Base-by-base conservation (phyloP, 2,329 filamentous ascomycete genomes). In the Aureobasidium leucospermi region DNA sequence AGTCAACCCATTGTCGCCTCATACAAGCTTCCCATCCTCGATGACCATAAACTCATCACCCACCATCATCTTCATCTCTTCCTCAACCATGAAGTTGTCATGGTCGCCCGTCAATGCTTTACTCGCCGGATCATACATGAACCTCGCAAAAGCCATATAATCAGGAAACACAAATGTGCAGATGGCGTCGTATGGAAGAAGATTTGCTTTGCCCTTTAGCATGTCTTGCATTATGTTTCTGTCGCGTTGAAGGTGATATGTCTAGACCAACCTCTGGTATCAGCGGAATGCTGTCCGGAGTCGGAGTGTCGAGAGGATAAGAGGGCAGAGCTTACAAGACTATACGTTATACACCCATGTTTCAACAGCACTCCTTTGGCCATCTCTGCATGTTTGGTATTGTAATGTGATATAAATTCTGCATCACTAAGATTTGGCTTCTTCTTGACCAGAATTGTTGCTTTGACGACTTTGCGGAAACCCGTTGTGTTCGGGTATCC, bases 111-210 rank as follows among this genome's bases (percentile, higher is more conserved):
- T 68, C 59, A 71, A 58, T 8, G 71, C 74, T n/a, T 76, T 76
- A 28, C 70, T 72, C 2, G 74, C 74, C 46, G 74, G 73, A 65
- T 78, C 74, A 65, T 75, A 78, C 67, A 78, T 68, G 66, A 78
- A 78, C 63, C 70, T 72, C 31, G 75, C 76, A 56, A 77, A 71
- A n/a, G 71, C 69, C 57, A 73, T 69, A 60, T 77, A 78, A 63
- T 77, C 75, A 51, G 71, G 71, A 62, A 78, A 78, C 58, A 76
- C 74, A 65, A 78, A 78, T 10, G 75, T 77, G 68, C 76, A 78
- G 36, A 78, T 77, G 51, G 76, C 76, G 63, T 78, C 75, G 65
- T 76, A 78, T 53, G 75, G 71, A 51, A 76, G 64, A 61, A 78
- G 68, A 53, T 71, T 67, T 8, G 74, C 75, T 58, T 75, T 73